phyloP scores from a whole-genome alignment of 2,329 filamentous ascomycete genomes.

The Chrysoporthe deuterocubensis region DNA sequence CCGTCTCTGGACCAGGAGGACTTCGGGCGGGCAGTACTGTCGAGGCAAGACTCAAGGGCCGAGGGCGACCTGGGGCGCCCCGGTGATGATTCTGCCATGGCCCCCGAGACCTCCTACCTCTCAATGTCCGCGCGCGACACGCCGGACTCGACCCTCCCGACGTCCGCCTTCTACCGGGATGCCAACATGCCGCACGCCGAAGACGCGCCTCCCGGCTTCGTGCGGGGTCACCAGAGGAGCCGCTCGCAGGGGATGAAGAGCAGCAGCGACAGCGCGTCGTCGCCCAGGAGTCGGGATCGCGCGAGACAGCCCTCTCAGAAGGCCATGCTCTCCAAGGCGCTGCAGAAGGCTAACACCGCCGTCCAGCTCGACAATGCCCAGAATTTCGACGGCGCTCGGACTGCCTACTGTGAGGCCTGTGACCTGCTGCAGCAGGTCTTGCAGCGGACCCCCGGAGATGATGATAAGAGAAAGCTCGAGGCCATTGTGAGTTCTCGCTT shows the following conservation, averaged over 20 bases:
- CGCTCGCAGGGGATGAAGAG: constrained; percentile 51
- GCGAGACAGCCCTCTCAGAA: constrained; percentile 74
- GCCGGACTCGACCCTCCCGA: constrained; percentile 23
- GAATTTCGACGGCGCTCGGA: constrained; percentile 88
- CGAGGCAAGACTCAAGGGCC: constrained; percentile 26
- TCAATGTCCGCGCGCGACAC: constrained; percentile 27
- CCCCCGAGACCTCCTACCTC: constrained; percentile 31
- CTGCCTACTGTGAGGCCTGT: constrained; percentile 91
- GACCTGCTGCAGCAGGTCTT: constrained; percentile 86
- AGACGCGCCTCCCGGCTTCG: constrained; percentile 34
- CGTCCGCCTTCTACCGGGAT: constrained; percentile 27
- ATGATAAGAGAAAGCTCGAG: constrained; percentile 88
- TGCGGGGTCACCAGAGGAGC: constrained; percentile 49
- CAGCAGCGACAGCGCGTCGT: constrained; percentile 48
- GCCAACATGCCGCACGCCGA: constrained; percentile 40
- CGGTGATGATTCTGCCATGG: constrained; percentile 34
- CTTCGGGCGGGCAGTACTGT: constrained; percentile 29
- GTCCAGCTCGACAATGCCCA: constrained; percentile 95
- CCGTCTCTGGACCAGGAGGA: constrained; percentile 46
- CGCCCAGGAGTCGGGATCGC: constrained; percentile 38
- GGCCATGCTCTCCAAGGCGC: constrained; percentile 91
- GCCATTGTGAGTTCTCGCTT: constrained; percentile 76
- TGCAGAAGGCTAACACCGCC: constrained; percentile 94
- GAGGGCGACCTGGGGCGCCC: constrained; percentile 28
- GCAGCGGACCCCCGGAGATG: constrained; percentile 78